Percentiles rank a stretch among this genome's conserved stretches.
phyloP scores from a whole-genome alignment of 2,329 filamentous ascomycete species.

The Exophiala dermatitidis region DNA sequence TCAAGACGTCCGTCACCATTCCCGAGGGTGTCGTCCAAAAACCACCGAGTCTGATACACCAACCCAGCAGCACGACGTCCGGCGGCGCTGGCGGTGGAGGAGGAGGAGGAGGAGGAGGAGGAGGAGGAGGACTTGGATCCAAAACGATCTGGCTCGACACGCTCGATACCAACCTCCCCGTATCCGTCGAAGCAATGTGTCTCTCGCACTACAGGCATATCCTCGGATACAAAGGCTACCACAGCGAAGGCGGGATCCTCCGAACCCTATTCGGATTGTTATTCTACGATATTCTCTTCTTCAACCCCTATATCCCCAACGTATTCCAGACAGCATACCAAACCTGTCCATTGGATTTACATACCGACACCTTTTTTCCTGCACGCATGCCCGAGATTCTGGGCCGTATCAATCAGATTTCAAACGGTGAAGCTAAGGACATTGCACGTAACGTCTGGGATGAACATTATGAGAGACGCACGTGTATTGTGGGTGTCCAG shows the following conservation, averaged over 20 bases:
- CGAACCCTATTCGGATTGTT: conserved; percentile 87
- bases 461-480: conserved; percentile 60
- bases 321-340: conserved; percentile 96
- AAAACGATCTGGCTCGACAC: conserved; percentile 88
- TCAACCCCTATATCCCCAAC: conserved; percentile 70
- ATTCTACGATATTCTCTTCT: conserved; percentile 87
- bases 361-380: conserved; percentile 87
- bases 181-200: conserved; percentile 90
- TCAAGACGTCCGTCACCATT: background rate
- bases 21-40: background rate
- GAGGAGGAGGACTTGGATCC: conserved; percentile 33
- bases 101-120: conserved; percentile 1
- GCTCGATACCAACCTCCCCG: conserved; percentile 60
- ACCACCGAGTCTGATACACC: conserved; percentile 10
- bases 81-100: too few species aligned
- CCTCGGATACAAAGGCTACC: conserved; percentile 84
- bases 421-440: conserved; percentile 65
- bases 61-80: conserved; percentile 21
- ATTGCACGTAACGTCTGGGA: conserved; percentile 64
- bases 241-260: conserved; percentile 83
- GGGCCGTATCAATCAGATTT: conserved; percentile 73
- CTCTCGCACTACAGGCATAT: conserved; percentile 72
- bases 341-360: conserved; percentile 84
- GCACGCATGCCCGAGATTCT: conserved; percentile 85
- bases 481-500: conserved; percentile 83